A percentile compares a stretch with the other conserved stretches of the same genome.
Conservation (phyloP, 768 basidiomycete species). For the Pulveroboletus sp. region DNA sequence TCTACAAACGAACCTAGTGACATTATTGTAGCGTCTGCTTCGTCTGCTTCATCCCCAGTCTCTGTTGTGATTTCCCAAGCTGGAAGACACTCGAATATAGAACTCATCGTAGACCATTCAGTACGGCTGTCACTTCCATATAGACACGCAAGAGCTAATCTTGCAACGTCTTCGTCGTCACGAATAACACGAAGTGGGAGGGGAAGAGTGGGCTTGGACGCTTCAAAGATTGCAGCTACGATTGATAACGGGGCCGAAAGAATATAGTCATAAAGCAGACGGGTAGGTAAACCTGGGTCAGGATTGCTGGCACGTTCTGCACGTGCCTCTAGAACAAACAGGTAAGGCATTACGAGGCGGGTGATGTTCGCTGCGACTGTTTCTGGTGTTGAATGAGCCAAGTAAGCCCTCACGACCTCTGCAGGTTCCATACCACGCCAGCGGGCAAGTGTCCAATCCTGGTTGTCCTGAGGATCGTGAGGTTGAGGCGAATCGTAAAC, state of each 20-base stretch:
- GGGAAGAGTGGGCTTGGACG: conserved; percentile 87
- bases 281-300: conserved; percentile 62
- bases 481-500: conserved; percentile 75
- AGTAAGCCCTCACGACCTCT: conserved; percentile 71
- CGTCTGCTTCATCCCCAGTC: conserved; percentile 66
- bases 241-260: conserved; percentile 65
- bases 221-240: conserved; percentile 78
- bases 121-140: conserved; percentile 76
- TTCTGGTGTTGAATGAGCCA: conserved; percentile 64
- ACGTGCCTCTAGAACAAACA: conserved; percentile 87
- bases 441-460: conserved; percentile 73
- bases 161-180: conserved; percentile 80
- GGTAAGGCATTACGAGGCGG: conserved; percentile 84
- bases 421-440: conserved; percentile 72
- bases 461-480: conserved; percentile 35
- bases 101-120: conserved; percentile 83
- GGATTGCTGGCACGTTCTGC: conserved; percentile 77
- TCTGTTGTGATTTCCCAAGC: conserved; percentile 70
- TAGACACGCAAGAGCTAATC: conserved; percentile 82
- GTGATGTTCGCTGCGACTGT: conserved; percentile 67
- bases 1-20: conserved; percentile 79
- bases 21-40: conserved; percentile 75
- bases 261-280: conserved; percentile 70
- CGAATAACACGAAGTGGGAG: conserved; percentile 68
- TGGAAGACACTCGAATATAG: conserved; percentile 94